phyloP scores from a whole-genome alignment of 768 basidiomycete genomes.

The Russula dissimulans region DNA sequence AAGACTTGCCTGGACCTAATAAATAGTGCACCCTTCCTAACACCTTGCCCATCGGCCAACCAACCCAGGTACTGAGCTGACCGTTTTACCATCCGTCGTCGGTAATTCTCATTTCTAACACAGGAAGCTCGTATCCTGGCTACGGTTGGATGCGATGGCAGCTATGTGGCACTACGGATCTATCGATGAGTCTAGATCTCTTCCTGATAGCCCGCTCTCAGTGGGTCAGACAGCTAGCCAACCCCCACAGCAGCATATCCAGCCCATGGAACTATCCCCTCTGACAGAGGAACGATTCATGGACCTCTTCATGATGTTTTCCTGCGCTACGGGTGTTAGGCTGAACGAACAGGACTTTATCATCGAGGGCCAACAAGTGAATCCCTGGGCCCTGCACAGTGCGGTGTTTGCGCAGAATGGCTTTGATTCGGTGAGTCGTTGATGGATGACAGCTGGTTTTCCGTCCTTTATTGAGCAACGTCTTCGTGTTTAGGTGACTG shows the following conservation, averaged over 20 bases:
- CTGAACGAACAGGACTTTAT: constrained; percentile 4
- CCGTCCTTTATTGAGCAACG: not conserved
- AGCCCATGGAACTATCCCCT: not conserved
- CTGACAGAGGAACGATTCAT: constrained; percentile 7
- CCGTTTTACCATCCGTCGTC: too few species aligned
- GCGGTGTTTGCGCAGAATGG: not conserved
- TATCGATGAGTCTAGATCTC: too few species aligned
- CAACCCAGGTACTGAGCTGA: too few species aligned
- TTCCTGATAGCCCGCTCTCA: not conserved
- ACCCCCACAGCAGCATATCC: not conserved
- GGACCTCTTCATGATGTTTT: not conserved
- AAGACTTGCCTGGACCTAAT: too few species aligned
- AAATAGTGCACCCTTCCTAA: too few species aligned
- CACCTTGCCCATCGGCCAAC: too few species aligned
- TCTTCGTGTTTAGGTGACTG: not conserved
- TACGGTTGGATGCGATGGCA: too few species aligned
- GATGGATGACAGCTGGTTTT: too few species aligned
- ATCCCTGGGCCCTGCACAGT: constrained; percentile 3
- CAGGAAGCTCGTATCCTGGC: too few species aligned
- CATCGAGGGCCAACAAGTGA: not conserved
- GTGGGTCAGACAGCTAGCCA: not conserved
- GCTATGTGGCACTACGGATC: too few species aligned
- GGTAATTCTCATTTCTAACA: too few species aligned
- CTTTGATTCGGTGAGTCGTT: constrained; percentile 2
- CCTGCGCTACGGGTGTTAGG: not conserved